phyloP scores from a whole-genome alignment of 2,329 filamentous ascomycete genomes.

The Phoma sp. region DNA sequence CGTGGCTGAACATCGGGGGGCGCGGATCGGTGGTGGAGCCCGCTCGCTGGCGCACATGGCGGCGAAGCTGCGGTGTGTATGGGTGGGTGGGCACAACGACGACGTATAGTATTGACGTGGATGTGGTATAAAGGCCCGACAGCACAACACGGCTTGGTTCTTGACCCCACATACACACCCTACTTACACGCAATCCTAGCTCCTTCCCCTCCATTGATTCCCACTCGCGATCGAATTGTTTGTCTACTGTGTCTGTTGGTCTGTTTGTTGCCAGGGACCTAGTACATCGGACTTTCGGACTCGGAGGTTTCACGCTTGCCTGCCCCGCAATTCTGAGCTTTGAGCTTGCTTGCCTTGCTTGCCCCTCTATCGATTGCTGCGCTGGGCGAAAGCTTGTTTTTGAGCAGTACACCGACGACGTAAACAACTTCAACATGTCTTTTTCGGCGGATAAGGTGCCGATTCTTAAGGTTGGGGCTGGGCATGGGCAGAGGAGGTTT shows the following conservation, averaged over 20 bases:
- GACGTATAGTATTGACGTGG: slow-evolving; percentile 1
- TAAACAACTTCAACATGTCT: slow-evolving; percentile 35
- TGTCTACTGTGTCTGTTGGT: no score
- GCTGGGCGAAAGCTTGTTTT: slow-evolving; percentile 20
- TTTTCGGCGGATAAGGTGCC: slow-evolving; percentile 47
- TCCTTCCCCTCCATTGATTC: no score
- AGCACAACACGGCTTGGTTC: no score
- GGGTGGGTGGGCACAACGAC: slow-evolving; percentile 2
- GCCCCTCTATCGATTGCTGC: background rate
- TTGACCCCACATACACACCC: slow-evolving; percentile 1
- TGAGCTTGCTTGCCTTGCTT: slow-evolving; percentile 10
- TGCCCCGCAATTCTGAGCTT: no score
- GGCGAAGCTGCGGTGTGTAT: slow-evolving; percentile 17
- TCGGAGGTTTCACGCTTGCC: background rate
- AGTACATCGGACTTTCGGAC: background rate
- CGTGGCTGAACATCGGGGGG: slow-evolving; percentile 5
- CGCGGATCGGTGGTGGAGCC: slow-evolving; percentile 5
- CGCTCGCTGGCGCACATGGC: slow-evolving; percentile 6
- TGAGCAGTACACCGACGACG: background rate
- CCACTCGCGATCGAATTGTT: no score
- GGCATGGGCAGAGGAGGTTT: slow-evolving; percentile 39
- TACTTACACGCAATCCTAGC: no score
- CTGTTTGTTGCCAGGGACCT: no score
- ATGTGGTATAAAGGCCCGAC: slow-evolving; percentile 18
- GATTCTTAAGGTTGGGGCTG: slow-evolving; percentile 39